Evolutionary conservation across 306 rosid species (phyloP).

Genomic region (Argentina anserina): DNA sequence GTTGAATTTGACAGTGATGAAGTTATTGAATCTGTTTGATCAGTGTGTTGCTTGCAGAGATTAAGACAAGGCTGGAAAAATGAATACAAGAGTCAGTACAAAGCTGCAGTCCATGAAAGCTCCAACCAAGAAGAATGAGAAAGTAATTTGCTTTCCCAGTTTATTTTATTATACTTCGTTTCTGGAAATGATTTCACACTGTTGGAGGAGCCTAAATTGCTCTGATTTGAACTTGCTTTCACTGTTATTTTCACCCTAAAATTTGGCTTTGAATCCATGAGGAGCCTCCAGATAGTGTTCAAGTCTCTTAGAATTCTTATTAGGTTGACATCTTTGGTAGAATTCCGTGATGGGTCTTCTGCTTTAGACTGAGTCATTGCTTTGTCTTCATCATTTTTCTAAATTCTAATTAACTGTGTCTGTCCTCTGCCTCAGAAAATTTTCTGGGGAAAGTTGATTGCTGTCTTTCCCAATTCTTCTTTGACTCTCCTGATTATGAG

Average conservation of each 20-base stretch:
- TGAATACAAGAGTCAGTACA: slow-evolving; percentile 49
- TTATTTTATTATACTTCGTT: slow-evolving; percentile 7
- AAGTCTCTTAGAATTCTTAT: slow-evolving; percentile 27
- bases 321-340: slow-evolving; percentile 4
- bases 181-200: slow-evolving; percentile 55
- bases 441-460: slow-evolving; percentile 8
- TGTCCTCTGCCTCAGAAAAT: slow-evolving; percentile 5
- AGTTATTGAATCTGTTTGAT: slow-evolving; percentile 21
- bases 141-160: slow-evolving; percentile 39
- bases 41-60: slow-evolving; percentile 39
- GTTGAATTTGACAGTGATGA: background rate
- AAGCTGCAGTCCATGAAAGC: slow-evolving; percentile 43
- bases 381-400: background rate
- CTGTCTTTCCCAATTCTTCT: slow-evolving; percentile 8
- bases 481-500: background rate
- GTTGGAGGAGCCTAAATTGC: slow-evolving; percentile 21
- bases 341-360: slow-evolving; percentile 19
- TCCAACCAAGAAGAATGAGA: slow-evolving; percentile 47
- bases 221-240: slow-evolving; percentile 15
- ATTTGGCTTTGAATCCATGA: slow-evolving; percentile 30
- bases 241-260: slow-evolving; percentile 31
- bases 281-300: slow-evolving; percentile 8
- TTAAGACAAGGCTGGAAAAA: slow-evolving; percentile 27
- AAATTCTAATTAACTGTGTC: background rate
- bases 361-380: background rate